Percentiles rank a stretch among this genome's conserved stretches.
Conservation (phyloP, 2,329 filamentous ascomycete genomes). For the Colletotrichum aenigma region DNA sequence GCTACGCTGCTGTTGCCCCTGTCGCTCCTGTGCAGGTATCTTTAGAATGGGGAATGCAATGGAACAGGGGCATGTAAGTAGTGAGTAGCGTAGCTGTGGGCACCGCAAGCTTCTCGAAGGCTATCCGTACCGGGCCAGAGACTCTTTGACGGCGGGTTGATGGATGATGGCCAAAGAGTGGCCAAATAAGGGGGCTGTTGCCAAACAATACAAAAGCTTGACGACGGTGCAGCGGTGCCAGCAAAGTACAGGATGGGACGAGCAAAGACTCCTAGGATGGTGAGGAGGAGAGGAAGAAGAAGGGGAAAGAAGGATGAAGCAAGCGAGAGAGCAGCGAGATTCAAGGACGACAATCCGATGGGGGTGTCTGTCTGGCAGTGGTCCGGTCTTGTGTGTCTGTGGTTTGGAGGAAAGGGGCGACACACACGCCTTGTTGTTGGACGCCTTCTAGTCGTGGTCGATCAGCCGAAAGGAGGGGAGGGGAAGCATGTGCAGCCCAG, state of each 20-base stretch:
- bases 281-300: not conserved
- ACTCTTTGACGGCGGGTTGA: not conserved
- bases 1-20: not conserved
- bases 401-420: constrained; percentile 12
- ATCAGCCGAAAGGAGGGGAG: constrained; percentile 16
- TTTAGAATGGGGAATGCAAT: not conserved
- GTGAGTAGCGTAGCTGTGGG: not conserved
- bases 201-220: not conserved
- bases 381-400: not conserved
- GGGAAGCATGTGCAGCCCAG: not conserved
- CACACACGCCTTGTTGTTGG: not conserved
- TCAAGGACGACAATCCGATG: constrained; percentile 4
- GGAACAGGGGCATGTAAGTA: constrained; percentile 4
- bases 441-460: constrained; percentile 9
- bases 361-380: not conserved
- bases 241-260: not conserved
- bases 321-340: constrained; percentile 6
- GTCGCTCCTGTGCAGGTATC: not conserved
- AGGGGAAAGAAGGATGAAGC: not conserved
- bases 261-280: not conserved
- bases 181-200: not conserved
- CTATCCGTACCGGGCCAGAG: not conserved
- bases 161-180: not conserved
- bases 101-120: not conserved
- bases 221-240: not conserved